Evolutionary conservation across 208 protist species (phyloP).

Genomic region (Crithidia expoeki): DNA sequence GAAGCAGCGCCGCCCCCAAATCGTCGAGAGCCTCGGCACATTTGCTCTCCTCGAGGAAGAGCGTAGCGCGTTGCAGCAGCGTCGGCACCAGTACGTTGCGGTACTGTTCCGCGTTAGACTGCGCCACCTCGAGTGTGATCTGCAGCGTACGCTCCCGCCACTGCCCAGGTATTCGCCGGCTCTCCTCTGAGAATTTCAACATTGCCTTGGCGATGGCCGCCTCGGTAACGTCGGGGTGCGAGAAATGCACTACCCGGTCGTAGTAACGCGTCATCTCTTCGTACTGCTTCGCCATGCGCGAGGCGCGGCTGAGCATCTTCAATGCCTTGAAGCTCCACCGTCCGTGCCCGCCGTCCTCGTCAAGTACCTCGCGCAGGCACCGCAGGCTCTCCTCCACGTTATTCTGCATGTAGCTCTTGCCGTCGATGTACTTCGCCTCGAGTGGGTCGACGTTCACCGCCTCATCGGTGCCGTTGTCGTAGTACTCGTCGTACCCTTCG

Average conservation of each 20-base stretch:
- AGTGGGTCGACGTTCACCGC: slow-evolving; percentile 57
- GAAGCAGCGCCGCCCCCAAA: slow-evolving; percentile 15
- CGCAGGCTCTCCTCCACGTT: slow-evolving; percentile 70
- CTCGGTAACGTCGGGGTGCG: slow-evolving; percentile 37
- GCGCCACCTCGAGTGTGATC: slow-evolving; percentile 69
- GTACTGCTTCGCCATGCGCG: slow-evolving; percentile 72
- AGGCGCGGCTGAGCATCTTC: slow-evolving; percentile 91
- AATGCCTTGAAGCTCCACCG: slow-evolving; percentile 95
- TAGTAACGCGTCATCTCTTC: slow-evolving; percentile 86
- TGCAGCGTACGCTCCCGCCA: slow-evolving; percentile 66
- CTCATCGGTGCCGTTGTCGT: slow-evolving; percentile 59
- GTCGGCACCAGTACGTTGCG: slow-evolving; percentile 89
- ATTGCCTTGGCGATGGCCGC: slow-evolving; percentile 71
- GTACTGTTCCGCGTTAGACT: slow-evolving; percentile 41
- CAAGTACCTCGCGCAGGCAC: slow-evolving; percentile 75
- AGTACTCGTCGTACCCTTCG: slow-evolving; percentile 84
- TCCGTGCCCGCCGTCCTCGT: slow-evolving; percentile 75
- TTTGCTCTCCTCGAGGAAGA: slow-evolving; percentile 19
- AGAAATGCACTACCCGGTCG: slow-evolving; percentile 67
- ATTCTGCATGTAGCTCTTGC: slow-evolving; percentile 80
- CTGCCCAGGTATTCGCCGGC: slow-evolving; percentile 53
- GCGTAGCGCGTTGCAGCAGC: slow-evolving; percentile 66
- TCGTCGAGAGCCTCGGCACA: slow-evolving; percentile 23
- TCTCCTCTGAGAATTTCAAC: slow-evolving; percentile 92
- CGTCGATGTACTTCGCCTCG: slow-evolving; percentile 89